Evolutionary conservation across 1,139 yeast genomes (phyloP).

Genomic region (Yamadazyma pseudoaaseri): DNA sequence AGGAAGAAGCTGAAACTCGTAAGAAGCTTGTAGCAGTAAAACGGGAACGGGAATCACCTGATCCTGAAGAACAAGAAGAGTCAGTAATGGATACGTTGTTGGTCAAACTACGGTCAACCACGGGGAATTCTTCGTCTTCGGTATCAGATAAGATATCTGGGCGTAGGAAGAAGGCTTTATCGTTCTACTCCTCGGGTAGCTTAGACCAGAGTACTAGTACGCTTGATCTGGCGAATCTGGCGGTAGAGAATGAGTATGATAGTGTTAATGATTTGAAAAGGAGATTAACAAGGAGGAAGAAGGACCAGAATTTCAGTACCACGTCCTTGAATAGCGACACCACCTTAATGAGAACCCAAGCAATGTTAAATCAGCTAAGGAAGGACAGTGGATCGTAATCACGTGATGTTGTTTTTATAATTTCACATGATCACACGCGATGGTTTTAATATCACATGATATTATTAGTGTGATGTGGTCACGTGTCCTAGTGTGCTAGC

Average conservation of each 20-base stretch:
- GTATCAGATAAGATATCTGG: slow-evolving; percentile 16
- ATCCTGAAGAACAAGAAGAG: slow-evolving; percentile 4
- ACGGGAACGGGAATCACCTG: slow-evolving; percentile 10
- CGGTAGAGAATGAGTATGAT: slow-evolving; percentile 28
- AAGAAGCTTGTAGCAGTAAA: slow-evolving; percentile 29
- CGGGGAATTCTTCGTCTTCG: slow-evolving; percentile 6
- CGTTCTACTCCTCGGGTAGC: slow-evolving; percentile 33
- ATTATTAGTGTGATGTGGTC: too few species aligned
- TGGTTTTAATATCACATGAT: too few species aligned
- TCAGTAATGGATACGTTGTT: slow-evolving; percentile 41
- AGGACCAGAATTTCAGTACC: slow-evolving; percentile 15
- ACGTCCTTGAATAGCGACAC: slow-evolving; percentile 23
- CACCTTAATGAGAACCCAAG: slow-evolving; percentile 39
- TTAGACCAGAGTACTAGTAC: slow-evolving; percentile 1
- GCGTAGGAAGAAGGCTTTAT: slow-evolving; percentile 34
- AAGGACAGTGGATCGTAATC: too few species aligned
- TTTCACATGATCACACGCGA: too few species aligned
- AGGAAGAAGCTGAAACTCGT: slow-evolving; percentile 44
- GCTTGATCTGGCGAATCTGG: not conserved
- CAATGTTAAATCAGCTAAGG: slow-evolving; percentile 40
- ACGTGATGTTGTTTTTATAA: too few species aligned
- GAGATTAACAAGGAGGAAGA: slow-evolving; percentile 37
- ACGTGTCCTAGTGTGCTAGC: too few species aligned
- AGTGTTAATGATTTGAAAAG: slow-evolving; percentile 40
- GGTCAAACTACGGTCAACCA: slow-evolving; percentile 36